phyloP scores from a whole-genome alignment of 768 basidiomycete species.

The Pisolithus tinctorius region DNA sequence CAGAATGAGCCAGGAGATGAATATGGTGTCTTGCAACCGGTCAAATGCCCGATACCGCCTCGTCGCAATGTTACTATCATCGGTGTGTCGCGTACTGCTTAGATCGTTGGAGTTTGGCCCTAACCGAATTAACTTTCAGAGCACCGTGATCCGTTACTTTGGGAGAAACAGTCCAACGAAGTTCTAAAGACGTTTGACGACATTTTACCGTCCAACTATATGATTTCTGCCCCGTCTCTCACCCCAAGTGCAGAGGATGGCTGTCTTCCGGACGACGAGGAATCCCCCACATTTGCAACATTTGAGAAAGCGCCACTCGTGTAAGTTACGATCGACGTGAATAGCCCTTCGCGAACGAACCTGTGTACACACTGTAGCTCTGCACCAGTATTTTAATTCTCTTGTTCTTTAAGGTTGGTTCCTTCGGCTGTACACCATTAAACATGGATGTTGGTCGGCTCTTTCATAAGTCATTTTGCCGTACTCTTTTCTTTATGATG shows the following conservation, averaged over 20 bases:
- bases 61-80: constrained; percentile 21
- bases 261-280: not conserved
- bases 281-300: too few relatives aligned
- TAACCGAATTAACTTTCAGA: constrained; percentile 12
- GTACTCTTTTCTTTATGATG: too few relatives aligned
- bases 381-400: too few relatives aligned
- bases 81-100: constrained; percentile 18
- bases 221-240: constrained; percentile 33
- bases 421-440: too few relatives aligned
- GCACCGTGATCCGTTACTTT: constrained; percentile 18
- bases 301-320: too few relatives aligned
- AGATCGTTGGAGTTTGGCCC: constrained; percentile 4
- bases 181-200: constrained; percentile 38
- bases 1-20: constrained; percentile 36
- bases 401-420: too few relatives aligned
- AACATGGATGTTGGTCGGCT: too few relatives aligned
- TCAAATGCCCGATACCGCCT: constrained; percentile 19
- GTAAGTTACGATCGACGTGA: too few relatives aligned
- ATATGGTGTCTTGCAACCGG: constrained; percentile 39
- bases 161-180: constrained; percentile 14
- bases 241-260: constrained; percentile 6
- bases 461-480: too few relatives aligned
- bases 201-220: constrained; percentile 40
- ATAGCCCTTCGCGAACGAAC: too few relatives aligned
- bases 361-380: too few relatives aligned